Conservation (phyloP, 345 rosid species). For the Citrus mangshanensis region DNA sequence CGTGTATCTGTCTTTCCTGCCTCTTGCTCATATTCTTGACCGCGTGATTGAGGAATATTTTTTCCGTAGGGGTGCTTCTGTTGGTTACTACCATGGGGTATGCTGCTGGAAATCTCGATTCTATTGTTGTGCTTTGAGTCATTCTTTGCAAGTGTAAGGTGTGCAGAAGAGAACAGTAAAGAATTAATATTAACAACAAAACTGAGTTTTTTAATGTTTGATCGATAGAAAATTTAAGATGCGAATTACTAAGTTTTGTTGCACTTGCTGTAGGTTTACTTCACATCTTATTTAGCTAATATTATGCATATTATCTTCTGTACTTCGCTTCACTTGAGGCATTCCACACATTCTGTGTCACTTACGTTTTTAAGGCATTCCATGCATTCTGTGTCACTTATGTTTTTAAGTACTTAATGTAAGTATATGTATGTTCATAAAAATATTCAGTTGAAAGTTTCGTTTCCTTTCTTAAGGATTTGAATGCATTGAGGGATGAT, state of each 20-base stretch:
- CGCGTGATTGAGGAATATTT: slow-evolving; percentile 85
- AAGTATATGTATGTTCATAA: not conserved
- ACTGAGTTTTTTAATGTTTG: not conserved
- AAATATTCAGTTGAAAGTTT: not conserved
- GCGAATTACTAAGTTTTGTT: not conserved
- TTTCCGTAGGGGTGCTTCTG: slow-evolving; percentile 83
- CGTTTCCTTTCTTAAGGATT: slow-evolving; percentile 39
- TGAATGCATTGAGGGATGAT: slow-evolving; percentile 80
- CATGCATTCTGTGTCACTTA: too few species aligned
- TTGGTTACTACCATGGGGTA: slow-evolving; percentile 98
- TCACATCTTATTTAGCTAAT: not conserved
- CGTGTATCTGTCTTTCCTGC: slow-evolving; percentile 87
- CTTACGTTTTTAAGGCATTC: not conserved
- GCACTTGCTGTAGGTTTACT: not conserved
- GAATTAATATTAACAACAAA: not conserved
- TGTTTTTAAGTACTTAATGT: not conserved
- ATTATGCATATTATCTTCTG: not conserved
- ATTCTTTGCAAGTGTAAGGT: not conserved
- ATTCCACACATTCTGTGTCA: not conserved
- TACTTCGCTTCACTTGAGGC: not conserved
- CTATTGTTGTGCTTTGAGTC: not conserved
- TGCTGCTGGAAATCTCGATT: slow-evolving; percentile 8
- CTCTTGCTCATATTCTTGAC: slow-evolving; percentile 92
- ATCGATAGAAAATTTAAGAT: not conserved
- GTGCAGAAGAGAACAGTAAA: not conserved